Conservation (phyloP, 1,139 yeast genomes). For the Eremothecium gossypii region DNA sequence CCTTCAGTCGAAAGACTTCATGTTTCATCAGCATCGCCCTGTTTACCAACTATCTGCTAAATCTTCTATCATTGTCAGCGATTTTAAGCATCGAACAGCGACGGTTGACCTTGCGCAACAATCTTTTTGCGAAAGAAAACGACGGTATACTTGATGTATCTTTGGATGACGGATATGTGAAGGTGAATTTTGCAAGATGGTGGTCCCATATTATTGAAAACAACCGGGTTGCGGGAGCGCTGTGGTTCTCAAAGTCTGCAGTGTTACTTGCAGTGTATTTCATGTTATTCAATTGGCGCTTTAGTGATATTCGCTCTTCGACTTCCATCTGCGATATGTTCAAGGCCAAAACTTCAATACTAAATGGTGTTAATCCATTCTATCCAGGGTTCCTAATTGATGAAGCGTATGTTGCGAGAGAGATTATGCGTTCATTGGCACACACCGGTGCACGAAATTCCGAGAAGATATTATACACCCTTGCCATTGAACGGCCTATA, state of each 20-base stretch:
- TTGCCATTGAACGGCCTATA: conserved; percentile 23
- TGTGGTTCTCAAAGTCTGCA: conserved; percentile 4
- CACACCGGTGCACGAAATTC: neutral
- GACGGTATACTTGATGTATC: conserved; percentile 8
- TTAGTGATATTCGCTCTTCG: conserved; percentile 13
- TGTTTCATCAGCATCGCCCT: conserved; percentile 37
- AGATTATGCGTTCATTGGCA: conserved; percentile 3
- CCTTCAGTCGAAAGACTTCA: conserved; percentile 34
- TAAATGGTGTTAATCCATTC: conserved; percentile 5
- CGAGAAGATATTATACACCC: conserved; percentile 6
- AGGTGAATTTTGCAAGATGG: conserved; percentile 3
- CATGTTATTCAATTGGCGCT: conserved; percentile 11
- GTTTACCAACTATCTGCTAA: conserved; percentile 48
- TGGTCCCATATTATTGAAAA: neutral
- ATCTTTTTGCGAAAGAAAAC: conserved; percentile 29
- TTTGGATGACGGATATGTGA: conserved; percentile 9
- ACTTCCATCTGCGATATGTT: conserved; percentile 14
- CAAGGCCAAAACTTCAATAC: conserved; percentile 6
- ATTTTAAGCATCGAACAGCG: conserved; percentile 59
- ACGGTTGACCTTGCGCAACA: conserved; percentile 51
- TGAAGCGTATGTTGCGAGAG: conserved; percentile 9
- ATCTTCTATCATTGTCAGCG: conserved; percentile 54
- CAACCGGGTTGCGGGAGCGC: conserved; percentile 7
- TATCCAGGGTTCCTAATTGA: conserved; percentile 11
- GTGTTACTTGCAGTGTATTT: conserved; percentile 8